Conservation (phyloP, 1,284 basidiomycete species). For the Coniferiporia sulphurascens region DNA sequence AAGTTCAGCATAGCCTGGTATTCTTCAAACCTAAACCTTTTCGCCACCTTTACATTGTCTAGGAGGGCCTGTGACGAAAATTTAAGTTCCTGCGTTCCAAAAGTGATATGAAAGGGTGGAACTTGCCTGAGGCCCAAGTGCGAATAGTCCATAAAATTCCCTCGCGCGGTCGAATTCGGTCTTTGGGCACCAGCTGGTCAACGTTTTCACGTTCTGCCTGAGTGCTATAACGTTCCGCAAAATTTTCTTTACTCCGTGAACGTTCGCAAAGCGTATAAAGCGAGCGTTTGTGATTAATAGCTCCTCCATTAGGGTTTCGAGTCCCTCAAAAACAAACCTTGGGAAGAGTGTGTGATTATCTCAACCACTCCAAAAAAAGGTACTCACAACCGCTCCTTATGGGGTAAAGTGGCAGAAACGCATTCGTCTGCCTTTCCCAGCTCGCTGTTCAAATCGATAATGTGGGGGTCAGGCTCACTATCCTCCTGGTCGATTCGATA, state of each 20-base stretch:
- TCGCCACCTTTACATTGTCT: constrained; percentile 57
- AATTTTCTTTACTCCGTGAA: constrained; percentile 84
- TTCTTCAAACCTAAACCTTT: constrained; percentile 79
- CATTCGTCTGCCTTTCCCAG: constrained; percentile 76
- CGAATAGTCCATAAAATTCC: constrained; percentile 80
- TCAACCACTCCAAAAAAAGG: constrained; percentile 5
- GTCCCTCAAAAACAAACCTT: constrained; percentile 84
- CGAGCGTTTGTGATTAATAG: constrained; percentile 75
- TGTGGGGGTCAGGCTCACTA: constrained; percentile 85
- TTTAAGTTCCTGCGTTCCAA: neutral
- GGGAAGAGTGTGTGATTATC: neutral
- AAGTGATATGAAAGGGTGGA: neutral
- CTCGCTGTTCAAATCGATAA: constrained; percentile 84
- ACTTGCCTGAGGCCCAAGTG: constrained; percentile 66
- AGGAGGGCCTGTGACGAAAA: constrained; percentile 60
- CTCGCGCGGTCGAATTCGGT: constrained; percentile 74
- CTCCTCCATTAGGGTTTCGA: constrained; percentile 85
- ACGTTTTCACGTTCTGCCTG: constrained; percentile 87
- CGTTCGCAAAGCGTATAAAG: constrained; percentile 67
- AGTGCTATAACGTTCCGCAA: constrained; percentile 87
- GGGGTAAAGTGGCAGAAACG: constrained; percentile 56
- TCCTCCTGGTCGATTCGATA: constrained; percentile 80
- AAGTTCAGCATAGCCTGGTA: constrained; percentile 87
- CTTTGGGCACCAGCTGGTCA: constrained; percentile 55
- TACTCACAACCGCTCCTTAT: constrained; percentile 61